Base-by-base conservation (phyloP, 805 yeast genomes). In the Saccharomycopsis oosterbeekiorum region DNA sequence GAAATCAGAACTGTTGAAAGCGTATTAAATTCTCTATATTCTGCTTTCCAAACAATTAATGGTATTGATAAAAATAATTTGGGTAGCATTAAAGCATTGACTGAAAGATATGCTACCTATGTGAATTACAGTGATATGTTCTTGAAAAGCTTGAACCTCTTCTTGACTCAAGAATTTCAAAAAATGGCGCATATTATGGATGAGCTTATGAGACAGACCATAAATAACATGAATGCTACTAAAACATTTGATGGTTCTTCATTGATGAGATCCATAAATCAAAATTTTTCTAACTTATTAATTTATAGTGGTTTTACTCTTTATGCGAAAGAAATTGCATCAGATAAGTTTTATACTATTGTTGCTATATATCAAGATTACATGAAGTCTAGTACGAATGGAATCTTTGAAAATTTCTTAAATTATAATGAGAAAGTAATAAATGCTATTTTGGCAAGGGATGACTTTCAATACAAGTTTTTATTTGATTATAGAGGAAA, bases 51-150 rank as follows among this genome's bases (percentile, higher is more conserved):
- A 55, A 85, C 90, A 1, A 84, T 86, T 29, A 76, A 82, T 62
- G 84, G 84, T 56, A 64, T 71, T n/a, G 79, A 75, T 47, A 69
- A 71, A 55, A 77, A 77, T 61, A 77, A 76, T 60, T 70, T 86
- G 62, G 83, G 84, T 43, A 78, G 80, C 19, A 86, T 90, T 89
- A 77, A 78, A 61, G 96, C 96, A 0, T 75, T 89, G 62, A 78
- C 78, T 63, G 90, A 88, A 67, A 84, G 86, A 67, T 79, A 83
- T 62, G 74, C 76, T 15, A 78, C 76, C 4, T 88, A 86, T 68
- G 89, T 85, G 66, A 69, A 73, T 21, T 84, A 84, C 0, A 77
- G 86, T 0, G 67, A 69, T 1, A 71, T 74, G 4, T 88, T 90
- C 67, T 70, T 82, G 40, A 70, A 68, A 19, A 76, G 80, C 63